These are phyloP conservation scores for Mycena filopes DNA, from an alignment of 768 basidiomycete species.

Conservation along the genomic window DNA sequence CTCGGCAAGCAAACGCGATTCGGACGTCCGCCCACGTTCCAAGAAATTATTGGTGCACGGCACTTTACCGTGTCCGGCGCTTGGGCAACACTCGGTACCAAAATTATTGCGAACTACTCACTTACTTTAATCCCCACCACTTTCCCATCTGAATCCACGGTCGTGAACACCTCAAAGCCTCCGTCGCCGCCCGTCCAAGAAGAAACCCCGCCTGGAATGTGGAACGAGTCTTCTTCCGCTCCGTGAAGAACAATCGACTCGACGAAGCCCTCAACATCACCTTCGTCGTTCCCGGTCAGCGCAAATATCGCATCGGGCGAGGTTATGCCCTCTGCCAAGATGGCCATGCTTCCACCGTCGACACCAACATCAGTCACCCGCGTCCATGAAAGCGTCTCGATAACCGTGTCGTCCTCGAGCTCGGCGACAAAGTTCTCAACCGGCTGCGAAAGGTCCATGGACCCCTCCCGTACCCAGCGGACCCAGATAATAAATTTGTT, in stretches of 20 bases:
- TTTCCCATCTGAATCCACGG: constrained; percentile 10
- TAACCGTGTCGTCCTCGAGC: not conserved
- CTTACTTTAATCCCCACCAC: constrained; percentile 14
- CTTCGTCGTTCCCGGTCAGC: constrained; percentile 10
- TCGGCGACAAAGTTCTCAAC: not conserved
- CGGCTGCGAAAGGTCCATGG: constrained; percentile 18
- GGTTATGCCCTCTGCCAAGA: constrained; percentile 8
- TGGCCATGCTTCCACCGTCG: constrained; percentile 14
- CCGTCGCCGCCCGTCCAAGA: constrained; percentile 23
- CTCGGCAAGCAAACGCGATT: too few relatives aligned
- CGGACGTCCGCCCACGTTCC: not conserved
- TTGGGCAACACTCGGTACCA: too few relatives aligned
- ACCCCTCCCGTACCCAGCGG: constrained; percentile 15
- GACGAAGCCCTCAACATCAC: constrained; percentile 7
- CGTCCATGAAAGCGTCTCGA: not conserved
- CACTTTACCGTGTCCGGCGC: too few relatives aligned
- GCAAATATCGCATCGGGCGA: constrained; percentile 3
- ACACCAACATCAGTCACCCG: not conserved
- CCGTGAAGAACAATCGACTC: constrained; percentile 10
- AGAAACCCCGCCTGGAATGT: constrained; percentile 22
- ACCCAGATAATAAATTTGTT: constrained; percentile 20
- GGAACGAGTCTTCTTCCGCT: constrained; percentile 15
- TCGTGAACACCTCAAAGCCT: constrained; percentile 5
- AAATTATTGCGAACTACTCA: not conserved
- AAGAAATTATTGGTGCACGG: not conserved